phyloP scores from a whole-genome alignment of 306 rosid genomes.

The Albizia julibrissin region DNA sequence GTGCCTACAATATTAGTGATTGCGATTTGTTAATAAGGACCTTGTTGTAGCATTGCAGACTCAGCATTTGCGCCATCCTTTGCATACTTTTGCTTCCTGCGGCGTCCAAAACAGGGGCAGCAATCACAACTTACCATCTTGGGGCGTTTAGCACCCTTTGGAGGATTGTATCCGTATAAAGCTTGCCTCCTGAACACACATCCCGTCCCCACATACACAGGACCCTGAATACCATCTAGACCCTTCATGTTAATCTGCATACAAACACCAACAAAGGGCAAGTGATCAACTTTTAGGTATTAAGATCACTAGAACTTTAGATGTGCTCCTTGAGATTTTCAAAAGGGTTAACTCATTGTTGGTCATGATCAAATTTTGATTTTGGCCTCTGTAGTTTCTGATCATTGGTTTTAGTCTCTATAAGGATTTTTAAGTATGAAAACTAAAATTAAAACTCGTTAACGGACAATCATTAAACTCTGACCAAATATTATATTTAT shows the following conservation, averaged over 20 bases:
- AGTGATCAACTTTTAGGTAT: constrained; percentile 1
- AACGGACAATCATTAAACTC: too few relatives aligned
- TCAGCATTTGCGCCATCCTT: constrained; percentile 69
- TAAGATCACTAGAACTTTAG: not conserved
- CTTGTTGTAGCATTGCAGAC: constrained; percentile 58
- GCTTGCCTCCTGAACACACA: constrained; percentile 96
- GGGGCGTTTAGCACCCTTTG: constrained; percentile 91
- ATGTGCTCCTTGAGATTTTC: not conserved
- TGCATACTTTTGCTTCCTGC: constrained; percentile 69
- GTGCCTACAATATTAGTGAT: constrained; percentile 4
- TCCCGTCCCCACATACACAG: constrained; percentile 97
- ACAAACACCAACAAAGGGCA: constrained; percentile 23
- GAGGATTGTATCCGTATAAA: constrained; percentile 86
- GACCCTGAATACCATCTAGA: constrained; percentile 96
- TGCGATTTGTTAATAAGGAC: constrained; percentile 34
- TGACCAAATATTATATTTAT: too few relatives aligned
- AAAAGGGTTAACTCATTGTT: too few relatives aligned
- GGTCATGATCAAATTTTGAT: too few relatives aligned
- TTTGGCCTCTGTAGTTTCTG: too few relatives aligned
- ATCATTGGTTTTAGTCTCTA: too few relatives aligned
- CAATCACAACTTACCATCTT: constrained; percentile 94
- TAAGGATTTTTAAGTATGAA: too few relatives aligned
- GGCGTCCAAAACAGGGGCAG: constrained; percentile 89
- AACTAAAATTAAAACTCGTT: too few relatives aligned
- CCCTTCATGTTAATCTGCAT: constrained; percentile 95